Conservation (phyloP, 2,329 filamentous ascomycete genomes). For the Albifimbria verrucaria region DNA sequence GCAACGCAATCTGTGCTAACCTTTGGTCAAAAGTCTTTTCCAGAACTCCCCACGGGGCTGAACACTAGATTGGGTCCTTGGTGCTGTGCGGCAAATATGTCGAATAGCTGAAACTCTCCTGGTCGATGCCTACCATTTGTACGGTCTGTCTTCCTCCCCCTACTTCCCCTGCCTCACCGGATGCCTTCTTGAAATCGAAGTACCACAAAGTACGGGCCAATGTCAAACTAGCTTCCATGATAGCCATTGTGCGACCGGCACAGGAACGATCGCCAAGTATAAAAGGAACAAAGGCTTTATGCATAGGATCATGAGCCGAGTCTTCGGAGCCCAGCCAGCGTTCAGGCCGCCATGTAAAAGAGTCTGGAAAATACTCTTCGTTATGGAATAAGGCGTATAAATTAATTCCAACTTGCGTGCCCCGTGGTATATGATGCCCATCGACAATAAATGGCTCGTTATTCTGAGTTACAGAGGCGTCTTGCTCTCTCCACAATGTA, state of each 20-base stretch:
- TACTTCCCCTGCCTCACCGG: background rate
- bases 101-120: background rate
- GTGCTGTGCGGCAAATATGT: background rate
- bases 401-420: background rate
- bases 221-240: background rate
- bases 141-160: background rate
- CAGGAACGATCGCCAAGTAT: background rate
- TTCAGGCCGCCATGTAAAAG: background rate
- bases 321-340: background rate
- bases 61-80: background rate
- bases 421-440: background rate
- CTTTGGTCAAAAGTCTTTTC: background rate
- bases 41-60: background rate
- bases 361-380: conserved; percentile 1
- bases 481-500: background rate
- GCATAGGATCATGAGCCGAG: background rate
- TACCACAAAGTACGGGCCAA: background rate
- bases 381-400: background rate
- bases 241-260: background rate
- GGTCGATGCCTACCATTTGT: background rate
- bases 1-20: no score
- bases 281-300: background rate
- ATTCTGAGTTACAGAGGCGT: background rate
- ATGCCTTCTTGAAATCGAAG: background rate
- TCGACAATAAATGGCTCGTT: background rate